Conservation (phyloP, 2,329 filamentous ascomycete genomes). For the Fulvia fulva region DNA sequence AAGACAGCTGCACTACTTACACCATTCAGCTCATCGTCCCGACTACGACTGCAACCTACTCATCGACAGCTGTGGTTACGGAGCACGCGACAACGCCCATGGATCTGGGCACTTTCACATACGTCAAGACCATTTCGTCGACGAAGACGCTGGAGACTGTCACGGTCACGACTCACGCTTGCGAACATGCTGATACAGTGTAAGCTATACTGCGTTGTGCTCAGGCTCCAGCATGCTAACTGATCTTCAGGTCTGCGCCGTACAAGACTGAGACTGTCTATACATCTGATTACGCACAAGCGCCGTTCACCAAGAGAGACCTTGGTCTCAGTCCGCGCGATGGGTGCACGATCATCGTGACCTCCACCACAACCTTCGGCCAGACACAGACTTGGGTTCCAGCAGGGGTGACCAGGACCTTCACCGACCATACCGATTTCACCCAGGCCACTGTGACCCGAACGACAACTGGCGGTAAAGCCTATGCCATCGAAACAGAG, state of each 20-base stretch:
- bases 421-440: slow-evolving; percentile 28
- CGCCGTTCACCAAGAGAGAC: slow-evolving; percentile 16
- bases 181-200: slow-evolving; percentile 23
- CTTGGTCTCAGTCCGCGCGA: slow-evolving; percentile 21
- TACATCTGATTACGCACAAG: neutral
- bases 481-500: slow-evolving; percentile 29
- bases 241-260: slow-evolving; percentile 8
- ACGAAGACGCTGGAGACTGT: slow-evolving; percentile 30
- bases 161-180: slow-evolving; percentile 24
- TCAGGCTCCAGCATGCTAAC: slow-evolving; percentile 4
- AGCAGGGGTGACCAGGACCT: slow-evolving; percentile 27
- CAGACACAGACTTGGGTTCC: slow-evolving; percentile 27
- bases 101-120: slow-evolving; percentile 30
- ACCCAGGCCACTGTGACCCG: slow-evolving; percentile 29
- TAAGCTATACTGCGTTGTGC: slow-evolving; percentile 12
- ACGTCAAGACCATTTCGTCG: slow-evolving; percentile 21
- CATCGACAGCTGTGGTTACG: slow-evolving; percentile 25
- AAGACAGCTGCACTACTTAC: slow-evolving; percentile 26
- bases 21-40: slow-evolving; percentile 29
- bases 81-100: slow-evolving; percentile 22
- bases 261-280: slow-evolving; percentile 25
- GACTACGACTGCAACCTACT: slow-evolving; percentile 30
- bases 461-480: slow-evolving; percentile 28
- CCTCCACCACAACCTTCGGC: slow-evolving; percentile 29
- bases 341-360: slow-evolving; percentile 28